Evolutionary conservation across 495 filamentous ascomycete species (phyloP).

Genomic region (Bombardia bombarda): DNA sequence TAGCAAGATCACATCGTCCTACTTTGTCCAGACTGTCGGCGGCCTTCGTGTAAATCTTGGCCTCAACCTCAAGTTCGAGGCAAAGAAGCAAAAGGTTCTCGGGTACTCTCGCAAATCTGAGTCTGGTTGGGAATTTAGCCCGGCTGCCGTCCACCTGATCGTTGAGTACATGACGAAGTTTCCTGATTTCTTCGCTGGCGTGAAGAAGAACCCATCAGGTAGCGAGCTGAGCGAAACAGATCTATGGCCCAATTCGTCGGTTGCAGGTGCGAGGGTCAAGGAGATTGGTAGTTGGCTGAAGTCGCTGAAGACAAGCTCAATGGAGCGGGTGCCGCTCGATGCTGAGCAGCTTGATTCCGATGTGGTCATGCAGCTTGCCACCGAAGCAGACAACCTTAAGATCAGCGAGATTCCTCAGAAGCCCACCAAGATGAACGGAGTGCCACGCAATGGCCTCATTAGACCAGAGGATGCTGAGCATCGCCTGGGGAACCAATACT

Average conservation of each 20-base stretch:
- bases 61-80: slow-evolving; percentile 94
- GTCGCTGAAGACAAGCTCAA: slow-evolving; percentile 75
- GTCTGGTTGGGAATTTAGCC: slow-evolving; percentile 91
- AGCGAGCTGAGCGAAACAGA: slow-evolving; percentile 57
- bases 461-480: slow-evolving; percentile 90
- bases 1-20: slow-evolving; percentile 92
- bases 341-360: slow-evolving; percentile 93
- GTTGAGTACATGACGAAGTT: slow-evolving; percentile 87
- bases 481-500: slow-evolving; percentile 75
- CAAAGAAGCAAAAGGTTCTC: slow-evolving; percentile 87
- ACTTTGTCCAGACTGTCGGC: slow-evolving; percentile 71
- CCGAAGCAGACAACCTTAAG: slow-evolving; percentile 56
- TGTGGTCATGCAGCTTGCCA: slow-evolving; percentile 72
- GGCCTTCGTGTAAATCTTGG: slow-evolving; percentile 77
- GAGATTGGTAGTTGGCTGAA: slow-evolving; percentile 93
- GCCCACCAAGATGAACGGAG: slow-evolving; percentile 55
- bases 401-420: slow-evolving; percentile 36
- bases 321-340: slow-evolving; percentile 89
- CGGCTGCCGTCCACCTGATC: slow-evolving; percentile 72
- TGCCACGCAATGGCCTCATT: slow-evolving; percentile 80
- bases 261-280: slow-evolving; percentile 60
- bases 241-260: slow-evolving; percentile 67
- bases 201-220: slow-evolving; percentile 55
- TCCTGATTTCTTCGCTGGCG: slow-evolving; percentile 85
- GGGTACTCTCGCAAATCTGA: slow-evolving; percentile 83